A percentile compares a stretch with the other conserved stretches of the same genome.
phyloP scores from a whole-genome alignment of 2,329 filamentous ascomycete species.

The Cordyceps militaris region DNA sequence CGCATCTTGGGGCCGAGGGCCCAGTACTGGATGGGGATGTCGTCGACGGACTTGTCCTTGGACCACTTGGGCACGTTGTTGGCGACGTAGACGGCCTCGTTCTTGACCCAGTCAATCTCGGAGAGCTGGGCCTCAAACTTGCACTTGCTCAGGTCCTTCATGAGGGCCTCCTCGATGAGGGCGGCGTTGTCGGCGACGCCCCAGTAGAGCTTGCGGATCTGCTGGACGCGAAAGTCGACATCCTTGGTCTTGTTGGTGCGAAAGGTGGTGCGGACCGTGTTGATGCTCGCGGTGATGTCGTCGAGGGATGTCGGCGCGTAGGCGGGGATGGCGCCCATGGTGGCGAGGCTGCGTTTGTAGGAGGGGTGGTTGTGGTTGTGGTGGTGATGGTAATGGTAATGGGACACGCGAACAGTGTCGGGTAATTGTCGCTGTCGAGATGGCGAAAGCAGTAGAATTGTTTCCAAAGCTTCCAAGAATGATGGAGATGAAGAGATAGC shows the following conservation, averaged over 20 bases:
- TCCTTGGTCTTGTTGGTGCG: slow-evolving; percentile 73
- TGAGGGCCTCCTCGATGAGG: slow-evolving; percentile 66
- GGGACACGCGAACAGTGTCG: background rate
- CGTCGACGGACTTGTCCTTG: slow-evolving; percentile 68
- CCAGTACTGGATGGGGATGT: slow-evolving; percentile 62
- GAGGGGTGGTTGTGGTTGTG: background rate
- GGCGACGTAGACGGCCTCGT: slow-evolving; percentile 72
- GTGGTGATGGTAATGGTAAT: no score
- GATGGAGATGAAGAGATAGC: background rate
- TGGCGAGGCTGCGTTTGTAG: slow-evolving; percentile 8
- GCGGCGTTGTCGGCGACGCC: slow-evolving; percentile 71
- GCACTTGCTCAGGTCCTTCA: slow-evolving; percentile 72
- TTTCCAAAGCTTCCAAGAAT: background rate
- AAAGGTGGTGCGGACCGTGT: slow-evolving; percentile 61
- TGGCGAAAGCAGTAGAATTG: background rate
- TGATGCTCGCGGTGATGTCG: slow-evolving; percentile 55
- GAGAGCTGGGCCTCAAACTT: slow-evolving; percentile 64
- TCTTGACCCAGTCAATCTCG: slow-evolving; percentile 72
- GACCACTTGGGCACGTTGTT: slow-evolving; percentile 75
- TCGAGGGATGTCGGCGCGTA: slow-evolving; percentile 60
- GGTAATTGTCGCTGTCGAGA: background rate
- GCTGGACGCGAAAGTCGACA: slow-evolving; percentile 71
- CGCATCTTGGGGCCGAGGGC: slow-evolving; percentile 67
- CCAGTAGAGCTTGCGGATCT: slow-evolving; percentile 95
- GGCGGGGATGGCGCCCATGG: slow-evolving; percentile 36